Evolutionary conservation across 2,329 filamentous ascomycete genomes (phyloP), one percentile per base, ranked within the genome.

Genomic region (Lachnellula arida): DNA sequence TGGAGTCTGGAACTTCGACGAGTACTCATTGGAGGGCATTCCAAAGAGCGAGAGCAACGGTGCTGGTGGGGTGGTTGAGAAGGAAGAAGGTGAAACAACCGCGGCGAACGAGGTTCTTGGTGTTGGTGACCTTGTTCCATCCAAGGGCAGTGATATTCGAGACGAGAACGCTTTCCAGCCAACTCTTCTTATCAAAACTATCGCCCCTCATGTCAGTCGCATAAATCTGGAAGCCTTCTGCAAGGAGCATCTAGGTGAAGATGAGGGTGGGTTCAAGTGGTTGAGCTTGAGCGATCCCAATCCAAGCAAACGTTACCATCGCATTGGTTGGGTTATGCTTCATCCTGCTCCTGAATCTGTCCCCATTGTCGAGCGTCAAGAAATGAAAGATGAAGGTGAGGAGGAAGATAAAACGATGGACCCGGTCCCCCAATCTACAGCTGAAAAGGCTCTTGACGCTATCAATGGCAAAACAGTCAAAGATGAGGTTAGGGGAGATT

Each of bases 271-370:
- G 2, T 97, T 94, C 76, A 95, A 93, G 70, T 97, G 93, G 86
- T 79, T 99, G 5, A 97, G 93, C 35, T 80, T 99, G 49, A 97
- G 92, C 63, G 94, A 99, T 67, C 94, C 94, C 0, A 99, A 99
- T 68, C 94, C 94, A 1, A 88, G 91, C 67, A 99, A 99, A 75
- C 88, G 96, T 61, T 99, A 92, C 68, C 94, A 99, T 70, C 87
- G 94, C 22, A 97, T 99, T 72, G 94, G 94, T 22, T 99, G 95
- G 93, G 95, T 99, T 58, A 94, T 97, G 81, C 80, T 99, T 9
- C 88, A 97, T 67, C 88, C 91, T 15, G 84, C 84, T 14, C 79
- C 87, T 0, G 89, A 95, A 54, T 78, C 81, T 22, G 74, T 80
- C 5, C 77, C 81, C 47, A 79, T 85, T 12, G 76, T 86, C 57